A percentile compares a stretch with the other conserved stretches of the same genome.
Conservation (phyloP, 225 moss, liverwort and hornwort genomes). For the Sphagnum contortum region DNA sequence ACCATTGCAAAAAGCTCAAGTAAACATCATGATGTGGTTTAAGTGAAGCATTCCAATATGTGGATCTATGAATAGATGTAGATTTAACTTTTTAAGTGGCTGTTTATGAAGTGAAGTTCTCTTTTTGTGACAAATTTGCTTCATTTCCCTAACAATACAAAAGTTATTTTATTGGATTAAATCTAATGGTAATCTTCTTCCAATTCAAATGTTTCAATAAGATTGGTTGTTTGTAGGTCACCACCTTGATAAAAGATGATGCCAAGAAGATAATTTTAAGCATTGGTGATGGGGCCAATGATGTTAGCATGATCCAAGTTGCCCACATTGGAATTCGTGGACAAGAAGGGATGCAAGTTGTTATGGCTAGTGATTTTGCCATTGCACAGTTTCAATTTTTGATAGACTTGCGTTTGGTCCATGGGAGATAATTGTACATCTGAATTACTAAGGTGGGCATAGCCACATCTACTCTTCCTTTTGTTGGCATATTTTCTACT, state of each 20-base stretch:
- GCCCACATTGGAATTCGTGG: slow-evolving; percentile 96
- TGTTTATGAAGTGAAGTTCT: no score
- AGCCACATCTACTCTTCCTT: no score
- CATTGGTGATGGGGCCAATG: slow-evolving; percentile 98
- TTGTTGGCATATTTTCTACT: no score
- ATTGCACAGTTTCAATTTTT: slow-evolving; percentile 91
- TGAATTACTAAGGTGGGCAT: slow-evolving; percentile 69
- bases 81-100: no score
- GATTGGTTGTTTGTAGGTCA: slow-evolving; percentile 32
- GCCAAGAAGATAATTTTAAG: slow-evolving; percentile 84
- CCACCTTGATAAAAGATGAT: slow-evolving; percentile 86
- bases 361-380: slow-evolving; percentile 97
- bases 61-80: no score
- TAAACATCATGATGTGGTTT: slow-evolving; percentile 5
- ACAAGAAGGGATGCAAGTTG: slow-evolving; percentile 96
- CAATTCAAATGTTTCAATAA: not conserved
- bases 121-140: no score
- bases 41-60: no score
- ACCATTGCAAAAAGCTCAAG: slow-evolving; percentile 90
- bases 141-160: no score
- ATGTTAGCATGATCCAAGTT: slow-evolving; percentile 98
- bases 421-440: slow-evolving; percentile 92
- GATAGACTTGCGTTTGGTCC: slow-evolving; percentile 71
- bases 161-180: not conserved
- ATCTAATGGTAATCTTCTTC: slow-evolving; percentile 5